Percentiles rank a stretch among this genome's conserved stretches.
Evolutionary conservation across 2,329 filamentous ascomycete species (phyloP).

Genomic region (Phialophora tarda): DNA sequence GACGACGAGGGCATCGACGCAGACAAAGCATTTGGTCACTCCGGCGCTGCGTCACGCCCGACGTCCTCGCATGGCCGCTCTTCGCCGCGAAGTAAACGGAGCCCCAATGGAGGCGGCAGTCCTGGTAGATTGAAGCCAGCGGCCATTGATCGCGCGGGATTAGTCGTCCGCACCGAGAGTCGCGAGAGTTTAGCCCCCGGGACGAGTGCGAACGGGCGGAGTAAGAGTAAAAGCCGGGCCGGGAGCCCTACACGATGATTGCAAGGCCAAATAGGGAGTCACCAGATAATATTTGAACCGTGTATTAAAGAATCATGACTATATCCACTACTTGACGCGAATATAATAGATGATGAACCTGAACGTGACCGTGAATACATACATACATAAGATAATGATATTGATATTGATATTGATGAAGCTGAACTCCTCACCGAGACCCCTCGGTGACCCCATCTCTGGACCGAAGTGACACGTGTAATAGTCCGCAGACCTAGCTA

Average conservation of each 20-base stretch:
- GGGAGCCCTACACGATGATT: slow-evolving; percentile 27
- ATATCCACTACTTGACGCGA: too few relatives aligned
- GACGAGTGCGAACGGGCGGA: slow-evolving; percentile 18
- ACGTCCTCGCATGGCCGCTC: slow-evolving; percentile 64
- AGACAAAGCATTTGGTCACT: slow-evolving; percentile 22
- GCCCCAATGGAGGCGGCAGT: slow-evolving; percentile 39
- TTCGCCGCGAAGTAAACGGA: slow-evolving; percentile 63
- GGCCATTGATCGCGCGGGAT: slow-evolving; percentile 67
- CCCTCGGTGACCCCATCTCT: too few relatives aligned
- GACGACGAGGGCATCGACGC: slow-evolving; percentile 50
- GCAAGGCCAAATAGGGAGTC: too few relatives aligned
- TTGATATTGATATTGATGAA: too few relatives aligned
- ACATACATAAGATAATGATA: too few relatives aligned
- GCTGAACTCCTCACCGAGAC: too few relatives aligned
- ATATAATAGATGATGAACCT: too few relatives aligned
- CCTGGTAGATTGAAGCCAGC: slow-evolving; percentile 43
- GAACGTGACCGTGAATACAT: too few relatives aligned
- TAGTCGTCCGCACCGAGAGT: slow-evolving; percentile 84
- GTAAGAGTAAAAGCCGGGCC: slow-evolving; percentile 29
- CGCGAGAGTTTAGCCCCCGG: slow-evolving; percentile 68
- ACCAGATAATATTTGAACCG: too few relatives aligned
- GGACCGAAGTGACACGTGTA: too few relatives aligned
- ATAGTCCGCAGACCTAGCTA: too few relatives aligned
- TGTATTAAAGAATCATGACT: background rate
- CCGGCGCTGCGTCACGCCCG: slow-evolving; percentile 61